Base-by-base conservation (phyloP, 2,329 filamentous ascomycete species). In the Claviceps maximensis region DNA sequence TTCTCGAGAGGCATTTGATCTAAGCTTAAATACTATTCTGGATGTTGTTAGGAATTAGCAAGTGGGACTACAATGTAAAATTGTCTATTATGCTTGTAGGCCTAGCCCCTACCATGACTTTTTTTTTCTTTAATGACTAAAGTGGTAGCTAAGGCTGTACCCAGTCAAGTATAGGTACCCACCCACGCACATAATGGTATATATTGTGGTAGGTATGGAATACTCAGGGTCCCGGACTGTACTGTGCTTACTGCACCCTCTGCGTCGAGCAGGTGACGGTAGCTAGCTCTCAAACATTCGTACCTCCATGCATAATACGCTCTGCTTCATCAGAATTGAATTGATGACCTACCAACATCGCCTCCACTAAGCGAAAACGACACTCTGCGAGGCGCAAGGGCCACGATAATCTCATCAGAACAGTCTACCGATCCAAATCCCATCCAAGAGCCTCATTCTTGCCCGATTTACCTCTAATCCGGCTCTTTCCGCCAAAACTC, bases 261-360 rank as follows among this genome's bases (percentile, higher is more conserved):
- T 56, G 56, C 67, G 65, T 47, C 61, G 64, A 63, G 50, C 57
- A 65, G 65, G 58, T 56, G 53, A 54, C 58, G 59, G 59, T 57
- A 65, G 31, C 29, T 17, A 47, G 62, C 60, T 65, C 56, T 55
- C 31, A 61, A 65, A 63, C 62, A 63, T 62, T 58, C 58, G 36
- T 38, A 17, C 21, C 42, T 25, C 13, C 42, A 25, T 45, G 21
- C 42, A 25, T 55, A 57, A 58, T 58, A 54, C 40, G 56, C 58
- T 57, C 59, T 60, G 60, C 61, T 63, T 60, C 64, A 57, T 40
- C 60, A 61, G 56, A 60, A 58, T 55, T 56, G 48, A 51, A 21
- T 45, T 49, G 40, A 36, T 59, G 62, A 59, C 62, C 64, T 64
- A 57, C 47, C 47, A 53, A 55, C 54, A 54, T 55, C 51, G 50